Evolutionary conservation across 495 filamentous ascomycete genomes (phyloP).

Genomic region (Astrocystis sublimbata): DNA sequence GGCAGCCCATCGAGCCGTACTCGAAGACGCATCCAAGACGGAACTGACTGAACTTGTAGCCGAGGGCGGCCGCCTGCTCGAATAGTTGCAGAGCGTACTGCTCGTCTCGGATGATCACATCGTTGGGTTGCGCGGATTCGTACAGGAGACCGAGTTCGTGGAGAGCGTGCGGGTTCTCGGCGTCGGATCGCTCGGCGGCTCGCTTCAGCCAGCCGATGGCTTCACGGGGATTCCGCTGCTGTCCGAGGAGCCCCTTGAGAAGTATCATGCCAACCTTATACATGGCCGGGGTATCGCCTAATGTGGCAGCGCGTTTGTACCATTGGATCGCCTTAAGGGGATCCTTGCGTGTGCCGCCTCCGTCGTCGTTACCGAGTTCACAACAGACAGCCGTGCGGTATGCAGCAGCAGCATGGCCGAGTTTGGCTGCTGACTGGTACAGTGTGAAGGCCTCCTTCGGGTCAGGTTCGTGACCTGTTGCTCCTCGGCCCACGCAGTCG

Average conservation of each 20-base stretch:
- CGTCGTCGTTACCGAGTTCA: slow-evolving; percentile 92
- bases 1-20: slow-evolving; percentile 80
- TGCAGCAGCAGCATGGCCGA: slow-evolving; percentile 79
- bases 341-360: slow-evolving; percentile 87
- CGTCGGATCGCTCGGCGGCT: slow-evolving; percentile 83
- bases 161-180: slow-evolving; percentile 90
- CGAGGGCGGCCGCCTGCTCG: slow-evolving; percentile 82
- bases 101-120: slow-evolving; percentile 77
- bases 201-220: slow-evolving; percentile 90
- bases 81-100: slow-evolving; percentile 76
- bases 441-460: slow-evolving; percentile 87
- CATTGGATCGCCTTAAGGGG: slow-evolving; percentile 93
- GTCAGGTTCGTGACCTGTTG: slow-evolving; percentile 67
- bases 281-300: slow-evolving; percentile 92
- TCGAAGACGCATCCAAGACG: slow-evolving; percentile 85
- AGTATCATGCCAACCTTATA: slow-evolving; percentile 98
- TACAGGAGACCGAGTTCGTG: slow-evolving; percentile 91
- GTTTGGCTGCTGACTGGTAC: slow-evolving; percentile 91
- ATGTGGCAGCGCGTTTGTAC: slow-evolving; percentile 89
- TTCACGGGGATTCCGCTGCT: slow-evolving; percentile 78
- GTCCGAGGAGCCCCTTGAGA: slow-evolving; percentile 90
- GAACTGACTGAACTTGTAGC: slow-evolving; percentile 95
- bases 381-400: slow-evolving; percentile 97
- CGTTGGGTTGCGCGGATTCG: slow-evolving; percentile 65
- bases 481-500: slow-evolving; percentile 81